Base-by-base conservation (phyloP, 129 eudicot species). In the Centaurea solstitialis region DNA sequence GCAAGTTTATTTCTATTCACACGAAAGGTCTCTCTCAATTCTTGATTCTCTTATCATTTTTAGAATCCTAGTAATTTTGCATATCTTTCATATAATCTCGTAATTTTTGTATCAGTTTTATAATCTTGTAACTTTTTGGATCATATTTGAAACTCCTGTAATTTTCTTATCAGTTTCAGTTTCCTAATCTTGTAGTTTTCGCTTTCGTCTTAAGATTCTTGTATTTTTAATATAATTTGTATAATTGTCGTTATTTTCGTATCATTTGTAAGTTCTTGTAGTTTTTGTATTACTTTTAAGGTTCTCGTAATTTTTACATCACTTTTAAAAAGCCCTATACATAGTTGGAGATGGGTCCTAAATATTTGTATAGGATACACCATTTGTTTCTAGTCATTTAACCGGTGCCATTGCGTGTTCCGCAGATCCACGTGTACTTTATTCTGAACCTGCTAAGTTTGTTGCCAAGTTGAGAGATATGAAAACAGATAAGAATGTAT, bases 381-480 rank as follows among this genome's bases (percentile, higher is more conserved):
- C 74, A 33, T 67, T 61, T 82, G 47, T 13, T 15, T 78, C 68
- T 74, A 2, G 8, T 33, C 53, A 1, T 45, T 33, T 66, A 80
- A 74, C 47, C 28, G 33, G 70, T 70, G 35, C 68, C 50, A 50
- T 72, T 37, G 35, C 53, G 5, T 81, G 47, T 88, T 78, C 13
- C 76, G 77, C 94, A 94, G 98, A 94, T 88, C 88, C 99, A 57
- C 97, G 99, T 23, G 99, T 94, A 45, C 70, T 88, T 88, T 92
- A 94, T 80, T 92, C 93, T 17, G 97, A 94, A 84, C 97, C 99
- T 13, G 97, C 99, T 30, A 94, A 94, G 79, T 94, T 90, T 77
- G 97, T 94, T 53, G 99, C 99, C 26, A 94, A 94, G 80, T 80
- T 94, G 87, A 90, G 99, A 84, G 97, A 94, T 45, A 62, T 85